Percentiles rank a stretch among this genome's conserved stretches.
Conservation (phyloP, 2,329 filamentous ascomycete species). For the Teratosphaeria gauchensis region DNA sequence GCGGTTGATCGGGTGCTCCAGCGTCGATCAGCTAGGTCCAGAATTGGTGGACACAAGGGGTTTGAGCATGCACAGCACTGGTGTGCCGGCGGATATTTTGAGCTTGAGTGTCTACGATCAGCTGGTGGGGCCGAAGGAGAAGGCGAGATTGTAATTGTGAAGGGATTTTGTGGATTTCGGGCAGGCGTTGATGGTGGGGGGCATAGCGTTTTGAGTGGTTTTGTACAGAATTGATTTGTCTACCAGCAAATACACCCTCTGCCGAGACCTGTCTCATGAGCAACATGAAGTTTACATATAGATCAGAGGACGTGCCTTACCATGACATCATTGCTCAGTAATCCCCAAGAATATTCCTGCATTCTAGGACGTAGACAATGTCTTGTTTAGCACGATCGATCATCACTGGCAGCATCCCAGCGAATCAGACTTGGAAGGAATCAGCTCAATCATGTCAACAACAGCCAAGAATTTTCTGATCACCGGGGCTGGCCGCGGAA, state of each 20-base stretch:
- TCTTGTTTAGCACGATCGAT: too few species aligned
- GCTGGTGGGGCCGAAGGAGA: conserved; percentile 31
- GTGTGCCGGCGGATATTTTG: conserved; percentile 53
- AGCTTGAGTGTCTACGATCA: conserved; percentile 47
- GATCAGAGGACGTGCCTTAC: too few species aligned
- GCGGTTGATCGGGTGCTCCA: conserved; percentile 75
- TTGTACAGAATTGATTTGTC: not conserved
- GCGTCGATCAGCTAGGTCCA: conserved; percentile 67
- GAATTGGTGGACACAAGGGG: conserved; percentile 70
- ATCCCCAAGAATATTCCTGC: not conserved
- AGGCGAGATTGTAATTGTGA: conserved; percentile 17
- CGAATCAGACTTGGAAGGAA: too few species aligned
- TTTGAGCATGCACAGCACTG: conserved; percentile 50
- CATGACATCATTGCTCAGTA: not conserved
- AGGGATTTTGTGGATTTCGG: not conserved
- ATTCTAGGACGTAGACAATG: too few species aligned
- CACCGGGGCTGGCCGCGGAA: conserved; percentile 29
- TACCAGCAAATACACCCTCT: too few species aligned
- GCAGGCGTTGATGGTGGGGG: not conserved
- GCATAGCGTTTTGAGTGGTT: not conserved
- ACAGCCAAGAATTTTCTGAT: conserved; percentile 32
- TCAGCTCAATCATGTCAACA: not conserved
- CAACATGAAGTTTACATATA: too few species aligned
- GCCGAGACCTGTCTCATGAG: too few species aligned
- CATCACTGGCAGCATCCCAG: too few species aligned